Evolutionary conservation across 1,139 yeast genomes (phyloP).

Genomic region (Hyphopichia pseudoburtonii): DNA sequence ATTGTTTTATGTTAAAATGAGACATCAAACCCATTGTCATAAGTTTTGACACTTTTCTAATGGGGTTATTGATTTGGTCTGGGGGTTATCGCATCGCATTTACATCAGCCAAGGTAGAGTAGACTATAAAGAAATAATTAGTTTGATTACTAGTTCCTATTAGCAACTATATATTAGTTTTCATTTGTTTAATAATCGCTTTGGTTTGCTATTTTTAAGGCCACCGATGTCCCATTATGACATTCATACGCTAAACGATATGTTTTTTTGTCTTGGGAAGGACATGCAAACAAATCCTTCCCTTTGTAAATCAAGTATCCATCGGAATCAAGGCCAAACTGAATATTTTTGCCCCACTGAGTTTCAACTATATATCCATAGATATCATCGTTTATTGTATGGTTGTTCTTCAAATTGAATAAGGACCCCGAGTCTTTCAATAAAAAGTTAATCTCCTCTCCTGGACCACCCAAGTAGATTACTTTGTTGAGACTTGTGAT

Average conservation of each 20-base stretch:
- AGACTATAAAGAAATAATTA: too few species aligned
- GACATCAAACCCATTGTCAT: too few species aligned
- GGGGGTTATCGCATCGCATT: too few species aligned
- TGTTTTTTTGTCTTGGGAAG: not conserved
- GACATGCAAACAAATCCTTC: slow-evolving; percentile 2
- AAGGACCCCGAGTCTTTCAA: slow-evolving; percentile 1
- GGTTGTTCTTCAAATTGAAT: not conserved
- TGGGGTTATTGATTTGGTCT: too few species aligned
- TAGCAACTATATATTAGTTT: too few species aligned
- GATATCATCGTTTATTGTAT: slow-evolving; percentile 2
- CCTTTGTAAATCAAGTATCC: not conserved
- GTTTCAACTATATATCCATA: slow-evolving; percentile 1
- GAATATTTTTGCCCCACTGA: not conserved
- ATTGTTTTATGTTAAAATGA: too few species aligned
- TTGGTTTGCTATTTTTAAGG: not conserved
- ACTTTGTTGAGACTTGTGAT: not conserved
- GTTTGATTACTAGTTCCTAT: too few species aligned
- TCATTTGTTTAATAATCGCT: not conserved
- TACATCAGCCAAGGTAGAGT: too few species aligned
- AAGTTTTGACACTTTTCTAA: too few species aligned
- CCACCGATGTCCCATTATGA: not conserved
- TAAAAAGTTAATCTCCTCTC: not conserved
- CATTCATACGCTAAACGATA: slow-evolving; percentile 1
- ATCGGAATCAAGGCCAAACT: not conserved
- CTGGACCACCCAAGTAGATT: not conserved